A percentile compares a stretch with the other conserved stretches of the same genome.
Conservation (phyloP, 1,284 basidiomycete species). For the Malassezia caprae region DNA sequence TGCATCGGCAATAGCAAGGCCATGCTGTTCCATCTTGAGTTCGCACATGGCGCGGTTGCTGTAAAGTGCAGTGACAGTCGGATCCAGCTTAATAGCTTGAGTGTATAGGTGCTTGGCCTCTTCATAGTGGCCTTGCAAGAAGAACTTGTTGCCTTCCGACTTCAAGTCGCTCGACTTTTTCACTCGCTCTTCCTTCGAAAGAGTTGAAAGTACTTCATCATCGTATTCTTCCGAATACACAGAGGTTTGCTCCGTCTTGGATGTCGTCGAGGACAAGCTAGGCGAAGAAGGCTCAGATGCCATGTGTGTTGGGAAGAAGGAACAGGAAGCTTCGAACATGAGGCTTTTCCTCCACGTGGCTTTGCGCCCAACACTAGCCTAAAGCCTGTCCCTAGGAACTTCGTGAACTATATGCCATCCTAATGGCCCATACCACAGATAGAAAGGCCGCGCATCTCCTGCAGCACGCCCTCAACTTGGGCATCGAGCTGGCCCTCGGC, state of each 20-base stretch:
- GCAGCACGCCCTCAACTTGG: constrained; percentile 66
- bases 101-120: constrained; percentile 39
- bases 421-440: constrained; percentile 54
- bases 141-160: constrained; percentile 39
- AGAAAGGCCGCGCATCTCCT: constrained; percentile 89
- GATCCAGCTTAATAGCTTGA: constrained; percentile 36
- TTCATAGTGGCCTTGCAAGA: constrained; percentile 30
- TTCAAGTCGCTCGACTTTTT: constrained; percentile 27
- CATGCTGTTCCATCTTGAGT: constrained; percentile 46
- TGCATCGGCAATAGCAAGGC: constrained; percentile 45
- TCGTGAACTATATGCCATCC: background rate
- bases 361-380: background rate
- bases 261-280: background rate
- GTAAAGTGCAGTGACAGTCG: constrained; percentile 30
- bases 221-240: background rate
- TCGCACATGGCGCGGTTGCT: constrained; percentile 46
- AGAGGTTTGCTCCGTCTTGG: background rate
- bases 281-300: constrained; percentile 10
- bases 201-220: background rate
- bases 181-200: constrained; percentile 27
- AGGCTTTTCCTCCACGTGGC: background rate
- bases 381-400: background rate
- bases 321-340: background rate
- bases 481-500: constrained; percentile 89
- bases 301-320: background rate